Evolutionary conservation across 192 early-diverging fungal genomes (phyloP).

Genomic region (Coemansia aciculifera): DNA sequence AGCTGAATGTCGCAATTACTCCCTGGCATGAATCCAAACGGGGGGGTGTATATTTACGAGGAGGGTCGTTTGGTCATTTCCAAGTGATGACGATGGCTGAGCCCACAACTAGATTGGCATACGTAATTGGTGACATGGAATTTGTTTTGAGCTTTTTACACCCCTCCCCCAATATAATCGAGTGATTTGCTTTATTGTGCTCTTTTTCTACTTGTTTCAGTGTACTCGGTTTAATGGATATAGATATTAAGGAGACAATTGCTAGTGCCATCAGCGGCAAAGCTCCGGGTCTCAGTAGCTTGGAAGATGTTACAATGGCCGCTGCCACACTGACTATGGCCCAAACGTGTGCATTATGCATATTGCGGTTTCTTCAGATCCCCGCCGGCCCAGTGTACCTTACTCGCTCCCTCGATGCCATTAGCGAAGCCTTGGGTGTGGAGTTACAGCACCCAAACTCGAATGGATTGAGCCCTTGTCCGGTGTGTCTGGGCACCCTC

Average conservation of each 20-base stretch:
- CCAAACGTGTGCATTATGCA: constrained; percentile 24
- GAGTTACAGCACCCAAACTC: neutral
- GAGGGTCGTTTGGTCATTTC: no score
- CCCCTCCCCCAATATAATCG: neutral
- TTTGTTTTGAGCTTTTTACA: neutral
- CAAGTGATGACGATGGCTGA: neutral
- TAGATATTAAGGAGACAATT: neutral
- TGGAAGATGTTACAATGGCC: neutral
- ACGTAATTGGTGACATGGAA: neutral
- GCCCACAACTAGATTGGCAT: neutral
- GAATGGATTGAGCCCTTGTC: constrained; percentile 9
- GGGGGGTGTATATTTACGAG: no score
- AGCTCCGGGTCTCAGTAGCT: neutral
- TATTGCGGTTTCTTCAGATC: constrained; percentile 26
- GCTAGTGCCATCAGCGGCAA: neutral
- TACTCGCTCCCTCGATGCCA: neutral
- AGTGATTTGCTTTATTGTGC: neutral
- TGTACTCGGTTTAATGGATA: neutral
- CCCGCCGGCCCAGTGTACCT: constrained; percentile 24
- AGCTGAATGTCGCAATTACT: no score
- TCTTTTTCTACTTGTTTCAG: neutral
- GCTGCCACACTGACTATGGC: neutral
- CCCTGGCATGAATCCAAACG: no score
- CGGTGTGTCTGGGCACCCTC: constrained; percentile 34
- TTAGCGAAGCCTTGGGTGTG: constrained; percentile 8